Evolutionary conservation across 495 filamentous ascomycete species (phyloP).

Genomic region (Terfezia claveryi): DNA sequence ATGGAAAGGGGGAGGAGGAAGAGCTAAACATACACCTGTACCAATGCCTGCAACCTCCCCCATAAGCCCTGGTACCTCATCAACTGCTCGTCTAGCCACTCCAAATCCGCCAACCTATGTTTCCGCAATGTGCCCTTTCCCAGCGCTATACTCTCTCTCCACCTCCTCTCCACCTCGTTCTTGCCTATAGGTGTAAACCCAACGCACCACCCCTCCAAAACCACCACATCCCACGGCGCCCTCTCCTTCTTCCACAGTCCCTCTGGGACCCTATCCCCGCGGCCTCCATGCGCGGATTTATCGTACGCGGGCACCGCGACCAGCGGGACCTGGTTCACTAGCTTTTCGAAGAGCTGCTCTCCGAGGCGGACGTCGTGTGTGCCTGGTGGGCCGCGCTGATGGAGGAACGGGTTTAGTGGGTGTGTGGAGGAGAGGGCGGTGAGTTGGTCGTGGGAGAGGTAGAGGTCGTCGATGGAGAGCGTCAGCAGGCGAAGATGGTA

Average conservation of each 20-base stretch:
- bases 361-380: conserved; percentile 66
- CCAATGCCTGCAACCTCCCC: conserved; percentile 44
- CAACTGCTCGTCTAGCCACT: conserved; percentile 50
- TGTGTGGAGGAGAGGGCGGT: conserved; percentile 39
- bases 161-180: conserved; percentile 31
- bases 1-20: not conserved
- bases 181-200: conserved; percentile 51
- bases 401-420: conserved; percentile 50
- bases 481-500: conserved; percentile 51
- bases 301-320: conserved; percentile 48
- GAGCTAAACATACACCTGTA: conserved; percentile 41
- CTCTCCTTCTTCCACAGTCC: conserved; percentile 43
- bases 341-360: conserved; percentile 29
- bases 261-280: conserved; percentile 50
- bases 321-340: conserved; percentile 28
- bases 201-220: conserved; percentile 87
- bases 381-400: conserved; percentile 61
- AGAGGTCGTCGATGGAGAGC: conserved; percentile 80
- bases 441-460: conserved; percentile 54
- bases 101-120: conserved; percentile 43
- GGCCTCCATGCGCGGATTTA: conserved; percentile 54
- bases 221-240: conserved; percentile 35
- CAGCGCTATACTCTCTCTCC: conserved; percentile 27
- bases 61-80: conserved; percentile 41
- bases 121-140: conserved; percentile 28